Evolutionary conservation across 2,329 filamentous ascomycete species (phyloP), one percentile per base, ranked within the genome.

Genomic region (Colletotrichum caudatum): DNA sequence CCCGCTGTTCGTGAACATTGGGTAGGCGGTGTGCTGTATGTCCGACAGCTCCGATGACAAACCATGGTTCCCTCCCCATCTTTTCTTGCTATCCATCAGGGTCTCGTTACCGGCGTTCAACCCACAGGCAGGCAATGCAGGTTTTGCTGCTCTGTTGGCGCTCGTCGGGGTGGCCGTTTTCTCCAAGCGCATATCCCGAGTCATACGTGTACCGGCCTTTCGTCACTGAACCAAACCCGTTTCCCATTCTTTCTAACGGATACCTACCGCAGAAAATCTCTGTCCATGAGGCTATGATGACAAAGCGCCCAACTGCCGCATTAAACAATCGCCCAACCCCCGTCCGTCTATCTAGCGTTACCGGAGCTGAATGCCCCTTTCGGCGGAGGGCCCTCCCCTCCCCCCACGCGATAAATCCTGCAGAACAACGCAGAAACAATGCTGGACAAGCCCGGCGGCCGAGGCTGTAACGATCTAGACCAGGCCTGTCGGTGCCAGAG

Each of bases 371-470:
- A 20, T 69, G 46, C 69, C 58, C 2, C 1, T 69, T 71, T 53
- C 57, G 58, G 65, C 26, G 65, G 46, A 39, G 29, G 16, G 46
- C n/a, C 33, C 29, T 20, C 64, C 35, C 35, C 37, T 23, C 29
- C 35, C 64, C 37, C 37, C 39, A 14, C 6, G 16, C 57, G 33
- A 50, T 16, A 26, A 51, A 61, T 37, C 8, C 35, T 8, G 29
- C 29, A 48, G 39, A 18, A 44, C 23, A 29, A 12, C 46, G 59
- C 59, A 62, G 59, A 51, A 61, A 20, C 46, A 44, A n/a, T 35
- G 33, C n/a, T 39, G 46, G 68, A 37, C 33, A 59, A 53, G 59
- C 53, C 56, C 57, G 68, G 68, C 58, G 64, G 64, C 68, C 68
- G 68, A 71, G 68, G 68, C 46, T 59, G 26, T n/a, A 44, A 23